Conservation (phyloP, 768 basidiomycete species). For the Gloeostereum incarnatum region DNA sequence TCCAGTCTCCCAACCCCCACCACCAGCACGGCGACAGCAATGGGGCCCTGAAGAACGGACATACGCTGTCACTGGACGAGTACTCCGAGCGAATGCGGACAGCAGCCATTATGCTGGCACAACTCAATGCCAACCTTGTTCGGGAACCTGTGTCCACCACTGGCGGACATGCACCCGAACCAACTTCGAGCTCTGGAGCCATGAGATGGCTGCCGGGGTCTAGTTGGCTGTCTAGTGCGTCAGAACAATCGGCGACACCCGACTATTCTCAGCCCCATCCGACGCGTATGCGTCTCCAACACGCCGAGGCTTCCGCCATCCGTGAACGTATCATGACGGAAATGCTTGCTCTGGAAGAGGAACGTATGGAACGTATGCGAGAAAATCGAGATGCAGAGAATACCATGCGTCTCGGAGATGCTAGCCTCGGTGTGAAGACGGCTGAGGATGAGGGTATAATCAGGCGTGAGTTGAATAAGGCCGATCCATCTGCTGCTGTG, state of each 20-base stretch:
- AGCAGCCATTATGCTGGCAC: conserved; percentile 96
- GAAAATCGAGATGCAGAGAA: conserved; percentile 59
- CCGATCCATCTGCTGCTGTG: conserved; percentile 90
- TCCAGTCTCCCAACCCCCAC: background rate
- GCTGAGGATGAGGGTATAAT: conserved; percentile 93
- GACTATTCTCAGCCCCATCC: conserved; percentile 12
- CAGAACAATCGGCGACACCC: too few species aligned
- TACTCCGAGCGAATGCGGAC: conserved; percentile 99
- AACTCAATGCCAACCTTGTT: conserved; percentile 76
- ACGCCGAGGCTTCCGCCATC: conserved; percentile 82
- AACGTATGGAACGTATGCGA: conserved; percentile 90
- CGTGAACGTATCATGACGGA: conserved; percentile 96
- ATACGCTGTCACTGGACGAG: conserved; percentile 75
- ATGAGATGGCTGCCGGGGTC: conserved; percentile 48
- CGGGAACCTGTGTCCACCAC: conserved; percentile 36
- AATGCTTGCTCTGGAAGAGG: conserved; percentile 95
- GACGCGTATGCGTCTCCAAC: conserved; percentile 63
- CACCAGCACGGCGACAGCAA: too few species aligned
- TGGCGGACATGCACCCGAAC: conserved; percentile 7
- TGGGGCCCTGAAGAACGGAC: conserved; percentile 3
- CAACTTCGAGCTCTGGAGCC: conserved; percentile 13
- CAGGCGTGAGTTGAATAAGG: conserved; percentile 85
- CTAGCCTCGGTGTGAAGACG: conserved; percentile 48
- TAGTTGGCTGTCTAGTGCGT: conserved; percentile 32
- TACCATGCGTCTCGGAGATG: conserved; percentile 47